These are phyloP conservation scores for Triticum urartu DNA, from an alignment of 176 grass and related monocot genomes.

Conservation along the genomic window DNA sequence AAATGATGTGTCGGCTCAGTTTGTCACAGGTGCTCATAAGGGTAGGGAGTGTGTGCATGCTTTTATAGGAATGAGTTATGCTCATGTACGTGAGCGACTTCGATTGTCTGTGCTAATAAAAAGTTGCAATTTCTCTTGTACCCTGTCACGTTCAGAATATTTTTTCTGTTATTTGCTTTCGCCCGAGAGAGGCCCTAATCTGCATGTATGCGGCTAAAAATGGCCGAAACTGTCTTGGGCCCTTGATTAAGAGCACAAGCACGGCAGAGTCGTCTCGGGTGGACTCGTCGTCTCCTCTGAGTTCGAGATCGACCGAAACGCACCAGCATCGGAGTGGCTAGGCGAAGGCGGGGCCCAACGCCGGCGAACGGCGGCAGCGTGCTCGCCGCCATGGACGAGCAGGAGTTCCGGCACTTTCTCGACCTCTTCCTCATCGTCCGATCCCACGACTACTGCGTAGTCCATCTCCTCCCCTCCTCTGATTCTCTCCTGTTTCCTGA, in stretches of 20 bases:
- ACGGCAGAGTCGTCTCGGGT: background rate
- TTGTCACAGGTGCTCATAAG: too few relatives aligned
- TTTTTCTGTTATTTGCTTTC: too few relatives aligned
- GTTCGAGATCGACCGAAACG: background rate
- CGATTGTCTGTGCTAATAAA: too few relatives aligned
- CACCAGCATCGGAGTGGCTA: slow-evolving; percentile 1
- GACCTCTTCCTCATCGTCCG: slow-evolving; percentile 86
- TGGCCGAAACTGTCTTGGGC: background rate
- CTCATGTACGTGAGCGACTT: too few relatives aligned
- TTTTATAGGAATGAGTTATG: too few relatives aligned
- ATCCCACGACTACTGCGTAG: slow-evolving; percentile 76
- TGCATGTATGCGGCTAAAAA: background rate
- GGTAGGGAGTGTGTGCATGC: too few relatives aligned
- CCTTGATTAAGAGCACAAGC: background rate
- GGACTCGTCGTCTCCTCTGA: background rate
- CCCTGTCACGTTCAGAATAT: too few relatives aligned
- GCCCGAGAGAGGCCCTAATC: background rate
- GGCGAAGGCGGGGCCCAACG: background rate
- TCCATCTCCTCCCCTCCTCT: background rate
- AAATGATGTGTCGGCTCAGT: too few relatives aligned
- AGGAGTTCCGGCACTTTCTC: slow-evolving; percentile 77
- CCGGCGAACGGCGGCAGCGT: background rate
- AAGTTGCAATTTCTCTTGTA: too few relatives aligned
- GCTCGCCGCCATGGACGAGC: slow-evolving; percentile 66
- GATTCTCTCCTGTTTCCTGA: background rate